Conservation (phyloP, 2,329 filamentous ascomycete genomes). For the Venturia nashicola region DNA sequence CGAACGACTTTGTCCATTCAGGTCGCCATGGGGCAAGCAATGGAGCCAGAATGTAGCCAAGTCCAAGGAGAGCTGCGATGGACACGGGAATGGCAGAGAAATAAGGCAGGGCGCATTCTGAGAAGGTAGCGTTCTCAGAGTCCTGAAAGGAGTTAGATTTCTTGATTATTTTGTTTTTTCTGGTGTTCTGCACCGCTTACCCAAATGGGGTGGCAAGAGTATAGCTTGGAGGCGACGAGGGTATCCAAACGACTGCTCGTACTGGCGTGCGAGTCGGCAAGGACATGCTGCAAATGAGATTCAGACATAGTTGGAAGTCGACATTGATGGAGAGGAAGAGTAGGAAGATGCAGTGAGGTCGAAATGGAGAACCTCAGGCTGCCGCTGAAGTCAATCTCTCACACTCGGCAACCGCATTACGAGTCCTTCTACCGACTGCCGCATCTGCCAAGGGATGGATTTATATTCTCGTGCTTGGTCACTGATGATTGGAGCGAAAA, state of each 20-base stretch:
- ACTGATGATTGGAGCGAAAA: neutral
- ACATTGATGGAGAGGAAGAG: neutral
- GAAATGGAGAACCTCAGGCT: neutral
- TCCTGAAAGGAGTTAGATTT: constrained; percentile 17
- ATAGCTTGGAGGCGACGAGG: neutral
- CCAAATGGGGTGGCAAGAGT: constrained; percentile 2
- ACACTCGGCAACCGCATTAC: neutral
- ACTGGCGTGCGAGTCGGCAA: neutral
- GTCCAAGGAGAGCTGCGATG: constrained; percentile 17
- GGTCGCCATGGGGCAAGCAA: constrained; percentile 23
- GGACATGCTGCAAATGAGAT: neutral
- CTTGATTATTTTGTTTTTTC: neutral
- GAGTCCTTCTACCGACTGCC: too few relatives aligned
- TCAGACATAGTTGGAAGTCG: neutral
- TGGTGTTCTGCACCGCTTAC: neutral
- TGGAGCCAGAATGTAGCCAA: constrained; percentile 19
- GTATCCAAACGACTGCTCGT: neutral
- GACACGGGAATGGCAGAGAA: constrained; percentile 20
- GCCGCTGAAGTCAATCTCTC: neutral
- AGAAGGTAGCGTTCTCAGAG: constrained; percentile 23
- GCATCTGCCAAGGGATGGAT: too few relatives aligned
- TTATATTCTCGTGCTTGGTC: too few relatives aligned
- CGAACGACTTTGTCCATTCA: constrained; percentile 40
- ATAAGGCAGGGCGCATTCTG: constrained; percentile 23
- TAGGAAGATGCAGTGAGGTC: too few relatives aligned